Evolutionary conservation across 306 rosid species (phyloP).

Genomic region (Quercus berberidifolia): DNA sequence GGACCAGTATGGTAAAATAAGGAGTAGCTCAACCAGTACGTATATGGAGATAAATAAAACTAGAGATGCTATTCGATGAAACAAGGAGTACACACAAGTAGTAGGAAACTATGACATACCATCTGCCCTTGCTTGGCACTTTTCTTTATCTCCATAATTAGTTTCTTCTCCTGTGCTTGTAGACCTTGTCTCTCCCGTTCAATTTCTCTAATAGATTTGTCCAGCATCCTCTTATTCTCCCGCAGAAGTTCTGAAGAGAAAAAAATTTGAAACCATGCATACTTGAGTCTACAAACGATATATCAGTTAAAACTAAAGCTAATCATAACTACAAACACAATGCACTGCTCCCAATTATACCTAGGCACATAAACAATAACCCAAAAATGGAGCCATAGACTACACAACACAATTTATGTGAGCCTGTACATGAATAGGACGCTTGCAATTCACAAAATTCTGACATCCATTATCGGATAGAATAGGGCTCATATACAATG

Average conservation of each 20-base stretch:
- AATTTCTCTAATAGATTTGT: conserved; percentile 91
- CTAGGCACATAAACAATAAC: not conserved
- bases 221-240: conserved; percentile 98
- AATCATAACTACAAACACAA: not conserved
- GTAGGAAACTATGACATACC: conserved; percentile 41
- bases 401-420: not conserved
- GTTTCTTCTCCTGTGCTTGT: conserved; percentile 90
- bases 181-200: conserved; percentile 92
- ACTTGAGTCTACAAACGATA: conserved; percentile 4
- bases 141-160: conserved; percentile 90
- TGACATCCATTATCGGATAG: not conserved
- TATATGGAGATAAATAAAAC: not conserved
- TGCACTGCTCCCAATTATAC: not conserved
- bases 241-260: conserved; percentile 82
- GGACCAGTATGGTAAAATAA: not conserved
- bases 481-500: too few species aligned
- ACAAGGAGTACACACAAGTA: not conserved
- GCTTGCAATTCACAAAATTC: not conserved
- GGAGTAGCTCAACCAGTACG: not conserved
- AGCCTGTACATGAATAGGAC: not conserved
- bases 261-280: conserved; percentile 7
- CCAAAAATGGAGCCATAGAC: not conserved
- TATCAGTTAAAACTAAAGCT: not conserved
- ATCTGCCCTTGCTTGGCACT: conserved; percentile 99
- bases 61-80: not conserved